Conservation (phyloP, 192 early-diverging fungal genomes). For the Podila verticillata region DNA sequence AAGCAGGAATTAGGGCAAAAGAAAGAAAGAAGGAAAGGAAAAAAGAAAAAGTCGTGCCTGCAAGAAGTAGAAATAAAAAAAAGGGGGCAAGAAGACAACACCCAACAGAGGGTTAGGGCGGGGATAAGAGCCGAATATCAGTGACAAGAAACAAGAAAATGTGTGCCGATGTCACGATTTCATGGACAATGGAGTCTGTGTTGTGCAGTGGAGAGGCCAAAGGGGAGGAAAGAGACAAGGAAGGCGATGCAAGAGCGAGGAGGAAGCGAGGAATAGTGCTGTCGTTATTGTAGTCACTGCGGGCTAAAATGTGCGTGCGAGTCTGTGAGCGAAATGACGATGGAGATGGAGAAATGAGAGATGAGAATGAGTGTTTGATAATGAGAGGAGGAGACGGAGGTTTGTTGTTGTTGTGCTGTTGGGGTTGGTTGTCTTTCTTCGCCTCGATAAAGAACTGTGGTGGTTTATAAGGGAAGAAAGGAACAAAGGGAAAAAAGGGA, state of each 20-base stretch:
- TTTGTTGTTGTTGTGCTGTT: too few species aligned
- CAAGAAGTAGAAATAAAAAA: background rate
- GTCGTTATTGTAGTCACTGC: too few species aligned
- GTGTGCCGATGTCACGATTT: background rate
- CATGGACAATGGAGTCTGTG: background rate
- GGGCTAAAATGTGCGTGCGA: too few species aligned
- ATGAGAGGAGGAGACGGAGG: background rate
- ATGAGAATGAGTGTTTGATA: background rate
- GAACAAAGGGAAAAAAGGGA: conserved; percentile 33
- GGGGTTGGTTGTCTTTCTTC: conserved; percentile 39
- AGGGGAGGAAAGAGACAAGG: background rate
- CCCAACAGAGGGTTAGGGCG: background rate
- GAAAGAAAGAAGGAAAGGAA: background rate
- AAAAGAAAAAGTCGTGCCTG: background rate
- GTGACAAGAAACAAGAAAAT: background rate
- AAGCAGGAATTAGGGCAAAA: background rate
- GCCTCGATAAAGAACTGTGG: too few species aligned
- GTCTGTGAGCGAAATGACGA: background rate
- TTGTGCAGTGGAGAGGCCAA: background rate
- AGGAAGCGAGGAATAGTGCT: background rate
- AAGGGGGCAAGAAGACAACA: background rate
- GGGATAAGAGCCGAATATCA: too few species aligned
- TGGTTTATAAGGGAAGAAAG: conserved; percentile 1
- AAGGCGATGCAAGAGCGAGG: conserved; percentile 1
- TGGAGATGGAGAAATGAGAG: conserved; percentile 1